phyloP scores from a whole-genome alignment of 352 stramenopile species.

The Pseudoperonospora humuli region DNA sequence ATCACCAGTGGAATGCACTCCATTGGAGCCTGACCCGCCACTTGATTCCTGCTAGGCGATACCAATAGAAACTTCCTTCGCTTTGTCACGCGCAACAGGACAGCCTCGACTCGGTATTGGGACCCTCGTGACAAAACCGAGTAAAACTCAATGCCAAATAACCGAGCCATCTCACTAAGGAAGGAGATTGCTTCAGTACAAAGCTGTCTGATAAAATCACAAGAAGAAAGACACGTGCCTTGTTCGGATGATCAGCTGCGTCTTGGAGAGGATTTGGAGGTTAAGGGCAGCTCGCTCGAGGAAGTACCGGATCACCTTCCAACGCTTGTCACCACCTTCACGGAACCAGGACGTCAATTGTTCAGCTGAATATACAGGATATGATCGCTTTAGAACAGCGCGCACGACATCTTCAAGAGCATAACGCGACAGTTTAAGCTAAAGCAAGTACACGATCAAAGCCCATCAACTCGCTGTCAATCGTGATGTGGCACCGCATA shows the following conservation, averaged over 20 bases:
- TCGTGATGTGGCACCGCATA: slow-evolving; percentile 16
- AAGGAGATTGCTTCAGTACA: too few relatives aligned
- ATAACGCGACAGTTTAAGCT: slow-evolving; percentile 83
- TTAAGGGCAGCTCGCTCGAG: slow-evolving; percentile 43
- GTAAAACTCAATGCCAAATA: slow-evolving; percentile 94
- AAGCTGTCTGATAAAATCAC: background rate
- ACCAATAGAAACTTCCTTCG: slow-evolving; percentile 79
- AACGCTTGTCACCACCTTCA: slow-evolving; percentile 27
- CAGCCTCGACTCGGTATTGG: slow-evolving; percentile 90
- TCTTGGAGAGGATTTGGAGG: slow-evolving; percentile 67
- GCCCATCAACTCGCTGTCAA: too few relatives aligned
- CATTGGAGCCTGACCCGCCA: slow-evolving; percentile 87
- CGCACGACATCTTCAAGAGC: slow-evolving; percentile 70
- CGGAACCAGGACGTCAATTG: slow-evolving; percentile 58
- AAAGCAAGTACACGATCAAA: background rate
- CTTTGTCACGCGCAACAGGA: slow-evolving; percentile 90
- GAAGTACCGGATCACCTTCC: slow-evolving; percentile 52
- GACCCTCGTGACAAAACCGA: slow-evolving; percentile 89
- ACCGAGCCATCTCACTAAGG: slow-evolving; percentile 87
- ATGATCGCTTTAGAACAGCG: slow-evolving; percentile 51
- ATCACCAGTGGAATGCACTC: slow-evolving; percentile 91
- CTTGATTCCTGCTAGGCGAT: slow-evolving; percentile 69
- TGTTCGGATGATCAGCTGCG: slow-evolving; percentile 82
- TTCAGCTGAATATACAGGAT: slow-evolving; percentile 52
- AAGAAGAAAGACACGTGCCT: slow-evolving; percentile 27